Percentiles rank a stretch among this genome's conserved stretches.
Conservation (phyloP, 768 basidiomycete genomes). For the Naganishia onofrii region DNA sequence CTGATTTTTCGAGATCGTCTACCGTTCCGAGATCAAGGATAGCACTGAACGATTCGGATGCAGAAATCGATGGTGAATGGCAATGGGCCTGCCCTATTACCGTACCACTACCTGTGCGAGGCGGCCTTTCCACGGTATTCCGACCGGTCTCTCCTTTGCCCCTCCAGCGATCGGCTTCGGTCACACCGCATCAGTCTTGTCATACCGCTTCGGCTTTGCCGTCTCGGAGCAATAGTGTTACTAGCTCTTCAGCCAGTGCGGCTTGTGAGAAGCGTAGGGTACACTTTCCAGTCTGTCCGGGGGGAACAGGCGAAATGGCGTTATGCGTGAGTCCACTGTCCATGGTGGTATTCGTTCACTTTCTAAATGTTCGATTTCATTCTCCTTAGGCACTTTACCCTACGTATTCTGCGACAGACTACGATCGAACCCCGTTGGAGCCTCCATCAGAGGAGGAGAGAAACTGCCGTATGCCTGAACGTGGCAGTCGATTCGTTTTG, state of each 20-base stretch:
- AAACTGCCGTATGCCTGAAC: slow-evolving; percentile 70
- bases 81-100: slow-evolving; percentile 20
- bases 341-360: neutral
- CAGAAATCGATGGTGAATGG: slow-evolving; percentile 20
- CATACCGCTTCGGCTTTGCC: neutral
- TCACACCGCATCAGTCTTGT: neutral
- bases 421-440: slow-evolving; percentile 76
- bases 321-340: slow-evolving; percentile 14
- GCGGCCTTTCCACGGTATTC: neutral
- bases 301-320: slow-evolving; percentile 23
- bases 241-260: slow-evolving; percentile 1
- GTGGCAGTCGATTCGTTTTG: slow-evolving; percentile 54
- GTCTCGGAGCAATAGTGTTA: slow-evolving; percentile 10
- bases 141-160: neutral
- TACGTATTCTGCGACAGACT: slow-evolving; percentile 57
- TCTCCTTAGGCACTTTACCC: slow-evolving; percentile 49
- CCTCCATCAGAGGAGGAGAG: slow-evolving; percentile 58
- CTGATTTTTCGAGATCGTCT: neutral
- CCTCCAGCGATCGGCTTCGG: neutral
- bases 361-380: neutral
- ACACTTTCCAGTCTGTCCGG: slow-evolving; percentile 21
- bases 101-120: slow-evolving; percentile 1
- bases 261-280: slow-evolving; percentile 15
- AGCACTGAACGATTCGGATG: neutral
- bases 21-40: too few relatives aligned